Base-by-base conservation (phyloP, 495 filamentous ascomycete genomes). In the Baudoinia panamericana region DNA sequence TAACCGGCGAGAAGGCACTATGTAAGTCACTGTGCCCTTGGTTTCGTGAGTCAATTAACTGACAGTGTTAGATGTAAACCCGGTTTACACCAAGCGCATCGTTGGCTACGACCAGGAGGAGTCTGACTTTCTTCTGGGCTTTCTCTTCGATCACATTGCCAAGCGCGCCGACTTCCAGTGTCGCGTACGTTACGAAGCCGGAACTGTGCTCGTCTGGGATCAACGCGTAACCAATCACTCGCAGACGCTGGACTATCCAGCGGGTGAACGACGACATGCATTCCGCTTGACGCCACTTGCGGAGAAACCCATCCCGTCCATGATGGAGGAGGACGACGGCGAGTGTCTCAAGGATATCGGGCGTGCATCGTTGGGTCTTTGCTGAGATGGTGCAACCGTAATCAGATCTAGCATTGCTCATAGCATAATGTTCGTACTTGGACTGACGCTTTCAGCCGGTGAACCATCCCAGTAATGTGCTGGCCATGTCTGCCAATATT, bases 181-280 rank as follows among this genome's bases (percentile, higher is more conserved):
- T 7, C 68, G 87, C n/a, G 75, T 95, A 34, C 76, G 79, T 48
- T 93, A 84, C 84, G 72, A 80, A 48, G 70, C 75, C 9, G 71
- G 73, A 26, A 90, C 83, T 2, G 85, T 93, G 18, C 82, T 93
- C 7, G 78, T 93, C 9, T 93, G 85, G 76, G 86, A 93, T 64
- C 88, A 92, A 58, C 71, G 83, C 12, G 76, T 86, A 3, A 84
- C 82, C 10, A 68, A 72, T 37, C 82, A 90, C 58, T 76, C 77
- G n/a, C 83, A 80, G 4, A 63, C 83, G 23, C 56, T 84, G 13
- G 84, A 87, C 57, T 92, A 81, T 82, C 72, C 72, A 40, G 73
- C 73, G 62, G 82, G 82, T 2, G 73, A 80, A 62, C 67, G 85
- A 43, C 67, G 84, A 30, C 84, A 93, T 62, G 58, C 92, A 39